Base-by-base conservation (phyloP, 2,329 filamentous ascomycete species). In the Juglanconis juglandina region DNA sequence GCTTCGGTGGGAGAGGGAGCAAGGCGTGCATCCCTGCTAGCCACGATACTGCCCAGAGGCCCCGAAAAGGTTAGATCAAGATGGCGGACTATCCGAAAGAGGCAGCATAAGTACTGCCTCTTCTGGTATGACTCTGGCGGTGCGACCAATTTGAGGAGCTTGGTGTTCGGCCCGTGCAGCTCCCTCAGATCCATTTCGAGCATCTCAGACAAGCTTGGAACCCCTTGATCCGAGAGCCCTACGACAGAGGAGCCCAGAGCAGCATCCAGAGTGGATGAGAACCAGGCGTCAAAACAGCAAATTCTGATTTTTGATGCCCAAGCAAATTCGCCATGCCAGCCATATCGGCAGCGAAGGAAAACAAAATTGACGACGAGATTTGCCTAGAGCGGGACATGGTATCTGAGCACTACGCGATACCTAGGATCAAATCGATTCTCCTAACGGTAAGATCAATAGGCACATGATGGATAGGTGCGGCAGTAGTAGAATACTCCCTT, bases 61-160 rank as follows among this genome's bases (percentile, higher is more conserved):
- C 46, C 46, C 24, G 24, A 56, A 51, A 11, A 3, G 55, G 59
- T 32, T 61, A 52, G 55, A 2, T 30, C 24, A 11, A 5, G 24
- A 9, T 5, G 1, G 0, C 2, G 1, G 3, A 33, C 62, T 59
- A 62, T 30, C 49, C 59, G 6, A 4, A 52, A 57, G 9, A 5
- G 37, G 49, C 8, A 53, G n/a, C 0, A 1, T 1, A 4, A 2
- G 3, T 48, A 47, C 59, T 59, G 48, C 60, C 53, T 11, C 5
- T 58, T 58, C 34, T 39, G 37, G 17, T 7, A 8, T 57, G n/a
- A 14, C 33, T 42, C 51, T 42, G 41, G 52, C 53, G 47, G 58
- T 63, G 56, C 41, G 60, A 60, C 57, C 58, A 32, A 41, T 54
- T 64, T 52, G 39, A 61, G 60, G 37, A 63, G 48, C 60, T 55